phyloP scores from a whole-genome alignment of 2,329 filamentous ascomycete species.

The Botryosphaeria dothidea region DNA sequence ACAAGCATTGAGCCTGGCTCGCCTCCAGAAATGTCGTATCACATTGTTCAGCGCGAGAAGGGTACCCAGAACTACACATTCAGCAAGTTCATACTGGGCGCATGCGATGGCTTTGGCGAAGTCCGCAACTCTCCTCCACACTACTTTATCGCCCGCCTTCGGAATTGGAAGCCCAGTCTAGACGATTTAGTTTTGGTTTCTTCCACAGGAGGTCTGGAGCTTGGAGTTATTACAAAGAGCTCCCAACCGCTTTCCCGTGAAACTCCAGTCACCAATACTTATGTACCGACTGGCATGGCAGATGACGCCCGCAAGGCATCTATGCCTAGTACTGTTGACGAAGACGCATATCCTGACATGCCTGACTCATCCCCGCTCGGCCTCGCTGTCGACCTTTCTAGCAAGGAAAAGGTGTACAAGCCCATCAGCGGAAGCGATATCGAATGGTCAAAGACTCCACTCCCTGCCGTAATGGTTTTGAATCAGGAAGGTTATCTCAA shows the following conservation, averaged over 20 bases:
- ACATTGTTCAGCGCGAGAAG: slow-evolving; percentile 72
- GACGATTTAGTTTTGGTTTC: slow-evolving; percentile 80
- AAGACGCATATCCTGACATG: slow-evolving; percentile 48
- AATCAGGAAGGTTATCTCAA: slow-evolving; percentile 86
- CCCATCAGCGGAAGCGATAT: slow-evolving; percentile 73
- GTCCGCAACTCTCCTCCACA: slow-evolving; percentile 65
- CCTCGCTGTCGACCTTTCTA: slow-evolving; percentile 79
- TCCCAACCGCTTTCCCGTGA: slow-evolving; percentile 65
- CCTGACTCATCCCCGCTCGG: slow-evolving; percentile 79
- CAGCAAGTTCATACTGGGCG: slow-evolving; percentile 66
- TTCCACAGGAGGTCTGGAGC: slow-evolving; percentile 76
- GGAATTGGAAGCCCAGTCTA: slow-evolving; percentile 77
- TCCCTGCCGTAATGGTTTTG: slow-evolving; percentile 81
- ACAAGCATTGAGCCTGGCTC: slow-evolving; percentile 51
- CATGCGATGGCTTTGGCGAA: slow-evolving; percentile 44
- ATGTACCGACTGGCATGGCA: slow-evolving; percentile 72
- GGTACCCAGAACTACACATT: slow-evolving; percentile 64
- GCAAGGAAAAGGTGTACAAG: slow-evolving; percentile 72
- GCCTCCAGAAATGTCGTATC: slow-evolving; percentile 68
- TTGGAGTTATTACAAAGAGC: slow-evolving; percentile 76
- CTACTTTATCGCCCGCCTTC: slow-evolving; percentile 75
- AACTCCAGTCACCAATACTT: slow-evolving; percentile 65
- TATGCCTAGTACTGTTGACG: slow-evolving; percentile 34
- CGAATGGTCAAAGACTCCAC: slow-evolving; percentile 73
- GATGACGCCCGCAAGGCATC: slow-evolving; percentile 64